Base-by-base conservation (phyloP, 768 basidiomycete species). In the Xerocomus spinulosus region DNA sequence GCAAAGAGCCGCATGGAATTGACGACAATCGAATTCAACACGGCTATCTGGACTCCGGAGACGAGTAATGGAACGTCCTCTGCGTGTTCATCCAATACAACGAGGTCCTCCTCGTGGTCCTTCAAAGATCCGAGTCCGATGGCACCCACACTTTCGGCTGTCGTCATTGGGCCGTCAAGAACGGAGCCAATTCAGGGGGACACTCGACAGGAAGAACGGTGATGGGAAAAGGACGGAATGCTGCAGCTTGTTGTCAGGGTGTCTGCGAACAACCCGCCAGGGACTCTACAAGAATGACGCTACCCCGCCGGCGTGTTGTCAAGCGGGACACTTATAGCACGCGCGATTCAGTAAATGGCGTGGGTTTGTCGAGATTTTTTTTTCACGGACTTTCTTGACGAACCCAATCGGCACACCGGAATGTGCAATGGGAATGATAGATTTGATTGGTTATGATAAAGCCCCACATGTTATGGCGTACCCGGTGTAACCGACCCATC, bases 11-110 rank as follows among this genome's bases (percentile, higher is more conserved):
- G 15, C 13, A 20, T 45, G 15, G 44, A 47, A 8, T 44, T 55
- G 28, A 52, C 56, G 20, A 55, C 42, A n/a, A 28, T 55, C 32
- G 55, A 51, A 9, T 33, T 46, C 13, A 24, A 38, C 25, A 30
- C 28, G 15, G 29, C 4, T 12, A 23, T 24, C 9, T 47, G 17
- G 24, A 34, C 20, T 15, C 13, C 17, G 10, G 30, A 34, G 39
- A 41, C 37, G 30, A 46, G 37, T 17, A 38, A 38, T n/a, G 5
- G 37, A 10, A 8, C 23, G 15, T 40, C 21, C 17, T 28, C 23
- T 8, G 25, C 8, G 14, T 18, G 15, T 18, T 37, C 35, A 6
- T 37, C 17, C 20, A 5, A 18, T 14, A 28, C 15, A 4, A 17
- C 35, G 25, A 18, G 44, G 37, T 25, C 37, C 17, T 46, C 29